phyloP scores from a whole-genome alignment of 306 rosid species.

The Ormosia emarginata region DNA sequence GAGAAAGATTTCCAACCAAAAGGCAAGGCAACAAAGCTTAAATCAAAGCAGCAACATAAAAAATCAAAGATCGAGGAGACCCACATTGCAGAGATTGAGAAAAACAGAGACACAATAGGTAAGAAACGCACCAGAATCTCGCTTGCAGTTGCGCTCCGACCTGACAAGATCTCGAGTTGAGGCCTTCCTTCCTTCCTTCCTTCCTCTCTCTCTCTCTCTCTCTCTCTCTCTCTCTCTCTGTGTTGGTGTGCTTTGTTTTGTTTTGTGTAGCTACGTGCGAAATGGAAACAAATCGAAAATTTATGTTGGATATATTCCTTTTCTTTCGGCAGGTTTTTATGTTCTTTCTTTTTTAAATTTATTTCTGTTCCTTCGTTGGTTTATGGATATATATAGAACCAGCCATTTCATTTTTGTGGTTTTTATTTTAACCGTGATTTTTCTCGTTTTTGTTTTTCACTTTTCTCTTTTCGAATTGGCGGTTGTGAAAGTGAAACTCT shows the following conservation, averaged over 20 bases:
- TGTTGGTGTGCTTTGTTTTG: background rate
- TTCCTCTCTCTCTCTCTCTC: background rate
- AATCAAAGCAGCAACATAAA: background rate
- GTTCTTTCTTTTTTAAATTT: background rate
- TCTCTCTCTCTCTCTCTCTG: background rate
- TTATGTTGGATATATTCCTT: conserved; percentile 37
- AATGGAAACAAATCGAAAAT: conserved; percentile 7
- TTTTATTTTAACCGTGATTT: background rate
- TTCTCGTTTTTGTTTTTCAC: background rate
- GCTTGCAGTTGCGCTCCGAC: conserved; percentile 39
- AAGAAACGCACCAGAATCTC: conserved; percentile 31
- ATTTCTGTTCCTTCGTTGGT: conserved; percentile 5
- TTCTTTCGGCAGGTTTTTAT: conserved; percentile 17
- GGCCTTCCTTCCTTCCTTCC: background rate
- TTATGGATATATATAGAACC: conserved; percentile 38
- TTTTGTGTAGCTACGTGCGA: background rate
- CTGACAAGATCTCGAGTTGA: conserved; percentile 55
- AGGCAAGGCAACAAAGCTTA: too few species aligned
- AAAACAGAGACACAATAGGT: background rate
- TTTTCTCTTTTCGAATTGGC: background rate
- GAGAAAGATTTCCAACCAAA: background rate
- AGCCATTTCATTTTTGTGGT: background rate
- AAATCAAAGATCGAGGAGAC: conserved; percentile 11
- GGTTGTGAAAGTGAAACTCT: background rate
- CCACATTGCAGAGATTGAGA: conserved; percentile 40